These are phyloP conservation scores for Chenopodium formosanum DNA, from an alignment of 148 eudicot genomes.

Conservation along the genomic window DNA sequence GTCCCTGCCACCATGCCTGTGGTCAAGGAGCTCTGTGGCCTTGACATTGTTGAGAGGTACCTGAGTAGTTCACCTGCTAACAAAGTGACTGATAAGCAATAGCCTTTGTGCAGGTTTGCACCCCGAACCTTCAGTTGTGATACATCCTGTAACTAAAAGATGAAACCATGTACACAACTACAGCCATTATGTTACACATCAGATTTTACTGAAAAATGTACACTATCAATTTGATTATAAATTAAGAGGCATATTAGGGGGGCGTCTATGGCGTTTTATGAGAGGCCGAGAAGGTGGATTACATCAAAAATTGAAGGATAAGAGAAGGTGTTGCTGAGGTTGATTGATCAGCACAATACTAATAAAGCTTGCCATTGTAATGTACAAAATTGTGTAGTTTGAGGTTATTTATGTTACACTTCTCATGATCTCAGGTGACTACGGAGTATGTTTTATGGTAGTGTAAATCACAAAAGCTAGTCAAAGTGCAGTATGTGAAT, in stretches of 20 bases:
- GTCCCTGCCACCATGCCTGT: conserved; percentile 91
- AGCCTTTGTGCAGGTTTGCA: not conserved
- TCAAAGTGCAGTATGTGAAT: too few relatives aligned
- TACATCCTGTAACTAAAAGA: not conserved
- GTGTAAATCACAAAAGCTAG: too few relatives aligned
- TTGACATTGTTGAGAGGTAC: conserved; percentile 59
- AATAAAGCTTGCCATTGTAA: not conserved
- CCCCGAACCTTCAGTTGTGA: not conserved
- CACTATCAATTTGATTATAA: not conserved
- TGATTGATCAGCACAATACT: not conserved
- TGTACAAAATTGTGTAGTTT: not conserved
- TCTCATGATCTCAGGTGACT: too few relatives aligned
- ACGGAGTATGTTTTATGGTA: too few relatives aligned
- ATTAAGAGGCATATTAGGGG: not conserved
- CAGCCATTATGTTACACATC: not conserved
- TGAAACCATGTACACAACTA: not conserved
- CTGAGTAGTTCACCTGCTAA: conserved; percentile 29
- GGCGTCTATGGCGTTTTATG: too few relatives aligned
- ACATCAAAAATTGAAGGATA: not conserved
- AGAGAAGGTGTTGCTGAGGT: not conserved
- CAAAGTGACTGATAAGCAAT: not conserved
- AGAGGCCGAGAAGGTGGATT: not conserved
- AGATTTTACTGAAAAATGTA: not conserved
- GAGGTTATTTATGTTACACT: not conserved
- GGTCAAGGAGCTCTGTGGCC: conserved; percentile 84